Base-by-base conservation (phyloP, 331 rosid species). In the Quercus phellos region DNA sequence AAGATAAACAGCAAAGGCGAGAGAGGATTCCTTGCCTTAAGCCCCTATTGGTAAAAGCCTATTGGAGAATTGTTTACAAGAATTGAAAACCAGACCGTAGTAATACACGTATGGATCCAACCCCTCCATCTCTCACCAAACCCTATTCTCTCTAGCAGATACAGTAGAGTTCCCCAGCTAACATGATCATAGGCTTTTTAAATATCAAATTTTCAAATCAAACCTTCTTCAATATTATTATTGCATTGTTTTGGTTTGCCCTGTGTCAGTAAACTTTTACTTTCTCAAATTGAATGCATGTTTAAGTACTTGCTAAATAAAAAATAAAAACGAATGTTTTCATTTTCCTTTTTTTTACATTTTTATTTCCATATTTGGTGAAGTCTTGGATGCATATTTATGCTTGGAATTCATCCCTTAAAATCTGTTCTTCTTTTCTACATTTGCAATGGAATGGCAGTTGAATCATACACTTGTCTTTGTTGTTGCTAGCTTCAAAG, bases 401-500 rank as follows among this genome's bases (percentile, higher is more conserved):
- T 69, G 54, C 75, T 42, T 34, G 61, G 53, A 35, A 63, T 51
- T 29, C 70, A 17, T 55, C 30, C 70, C 51, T 16, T 46, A 51
- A 55, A 27, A 3, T 8, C 4, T 4, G 16, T 27, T 71, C 72
- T 46, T 72, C 56, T 55, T 80, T 61, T 42, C 21, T 51, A 67
- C 59, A 75, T 29, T 73, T 73, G 68, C 43, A 27, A 2, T 63
- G 69, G 43, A 30, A 63, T 63, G 71, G 22, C 77, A 55, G 26
- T 74, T 74, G 75, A 85, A 75, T 72, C 54, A 55, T 63, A 27
- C 43, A 67, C 54, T 84, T 75, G 9, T 79, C 78, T 81, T 79
- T 77, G 77, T 76, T 74, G 74, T 76, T 74, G 74, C 83, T 77
- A 94, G 99, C 89, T 90, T 92, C 95, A 75, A 94, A 92, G 86